Conservation (phyloP, 306 rosid species). For the Inga laurina region DNA sequence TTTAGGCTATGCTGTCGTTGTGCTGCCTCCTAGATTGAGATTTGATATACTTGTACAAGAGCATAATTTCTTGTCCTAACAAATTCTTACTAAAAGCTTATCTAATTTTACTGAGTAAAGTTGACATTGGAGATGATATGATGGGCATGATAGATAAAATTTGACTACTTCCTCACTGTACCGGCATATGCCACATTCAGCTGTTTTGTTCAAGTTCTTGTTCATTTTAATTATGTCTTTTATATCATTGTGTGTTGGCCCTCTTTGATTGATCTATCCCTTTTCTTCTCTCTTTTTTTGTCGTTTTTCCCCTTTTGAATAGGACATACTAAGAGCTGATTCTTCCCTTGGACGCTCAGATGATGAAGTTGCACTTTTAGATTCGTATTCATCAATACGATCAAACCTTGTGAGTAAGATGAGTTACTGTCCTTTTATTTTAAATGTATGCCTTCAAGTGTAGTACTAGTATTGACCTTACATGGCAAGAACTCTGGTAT, state of each 20-base stretch:
- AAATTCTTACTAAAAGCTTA: background rate
- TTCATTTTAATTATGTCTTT: background rate
- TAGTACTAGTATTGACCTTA: background rate
- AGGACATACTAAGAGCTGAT: slow-evolving; percentile 73
- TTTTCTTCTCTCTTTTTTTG: slow-evolving; percentile 30
- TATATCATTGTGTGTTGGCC: background rate
- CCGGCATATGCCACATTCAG: background rate
- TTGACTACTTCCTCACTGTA: background rate
- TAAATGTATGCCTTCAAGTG: background rate
- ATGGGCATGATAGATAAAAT: slow-evolving; percentile 9
- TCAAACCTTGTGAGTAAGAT: slow-evolving; percentile 82
- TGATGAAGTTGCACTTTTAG: slow-evolving; percentile 74
- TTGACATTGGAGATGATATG: slow-evolving; percentile 4
- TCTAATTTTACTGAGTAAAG: background rate
- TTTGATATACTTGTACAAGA: background rate
- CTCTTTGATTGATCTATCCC: slow-evolving; percentile 12
- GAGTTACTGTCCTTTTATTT: slow-evolving; percentile 18
- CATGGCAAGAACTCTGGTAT: background rate
- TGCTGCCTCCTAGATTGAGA: background rate
- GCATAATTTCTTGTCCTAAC: background rate
- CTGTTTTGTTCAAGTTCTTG: background rate
- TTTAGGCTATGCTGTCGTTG: background rate
- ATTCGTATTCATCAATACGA: slow-evolving; percentile 67
- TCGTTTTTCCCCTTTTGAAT: slow-evolving; percentile 9
- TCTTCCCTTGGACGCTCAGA: slow-evolving; percentile 68